Base-by-base conservation (phyloP, 2,329 filamentous ascomycete species). In the Calonectria hongkongensis region DNA sequence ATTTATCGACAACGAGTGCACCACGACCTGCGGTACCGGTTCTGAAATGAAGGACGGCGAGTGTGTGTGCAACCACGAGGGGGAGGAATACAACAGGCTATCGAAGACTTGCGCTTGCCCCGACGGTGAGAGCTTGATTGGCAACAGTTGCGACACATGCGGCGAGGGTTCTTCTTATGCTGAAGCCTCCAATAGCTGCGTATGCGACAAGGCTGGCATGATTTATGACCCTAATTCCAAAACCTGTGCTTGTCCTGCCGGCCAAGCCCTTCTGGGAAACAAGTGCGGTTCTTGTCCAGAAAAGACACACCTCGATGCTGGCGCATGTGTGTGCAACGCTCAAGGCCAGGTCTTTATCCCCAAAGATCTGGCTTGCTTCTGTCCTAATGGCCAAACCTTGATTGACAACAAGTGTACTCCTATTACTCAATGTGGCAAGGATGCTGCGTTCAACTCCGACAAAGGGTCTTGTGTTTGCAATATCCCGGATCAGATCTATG, bases 191-290 rank as follows among this genome's bases (percentile, higher is more conserved):
- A 25, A n/a, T n/a, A 25, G 41, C n/a, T 25, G 45, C 10, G 8
- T 48, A 8, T 48, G 21, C 18, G 18, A 47, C 9, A n/a, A 47
- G 15, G 5, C 16, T n/a, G 43, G 43, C 16, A 47, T 18, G n/a
- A 7, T 13, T 4, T 27, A 27, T n/a, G 16, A 13, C 12, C 2
- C 12, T 16, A 28, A 51, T 2, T 28, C 12, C 4, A 30, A 30
- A 16, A 21, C 9, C 8, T 75, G 73, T 65, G 66, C 66, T 47
- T 75, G 74, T 56, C 74, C 70, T 13, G 39, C 36, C 36, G 75
- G 73, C n/a, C 68, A 73, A 58, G n/a, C 6, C 27, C 18, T 28
- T 18, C 2, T 8, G 8, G 25, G 9, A 27, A 54, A 33, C 7
- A 5, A 9, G 15, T 33, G 50, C 8, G 27, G 12, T 16, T 5